Evolutionary conservation across 768 basidiomycete genomes (phyloP).

Genomic region (Ramaria sp.): DNA sequence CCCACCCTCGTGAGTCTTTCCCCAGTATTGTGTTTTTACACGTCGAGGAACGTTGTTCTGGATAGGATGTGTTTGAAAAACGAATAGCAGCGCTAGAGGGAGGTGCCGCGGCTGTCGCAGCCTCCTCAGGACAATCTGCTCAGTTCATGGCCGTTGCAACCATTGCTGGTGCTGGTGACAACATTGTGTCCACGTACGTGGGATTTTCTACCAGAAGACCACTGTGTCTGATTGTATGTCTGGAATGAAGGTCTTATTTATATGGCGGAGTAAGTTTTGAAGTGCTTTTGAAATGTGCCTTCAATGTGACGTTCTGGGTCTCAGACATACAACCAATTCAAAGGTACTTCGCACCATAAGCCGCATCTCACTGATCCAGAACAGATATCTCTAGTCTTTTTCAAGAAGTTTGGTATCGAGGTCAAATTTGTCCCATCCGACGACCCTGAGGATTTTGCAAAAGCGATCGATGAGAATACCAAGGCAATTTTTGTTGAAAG

Average conservation of each 20-base stretch:
- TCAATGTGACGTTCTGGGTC: not conserved
- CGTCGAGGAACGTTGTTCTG: not conserved
- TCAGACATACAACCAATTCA: constrained; percentile 66
- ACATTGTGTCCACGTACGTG: constrained; percentile 62
- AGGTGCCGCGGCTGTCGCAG: constrained; percentile 63
- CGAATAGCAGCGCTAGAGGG: constrained; percentile 76
- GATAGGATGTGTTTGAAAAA: constrained; percentile 67
- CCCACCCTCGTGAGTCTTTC: constrained; percentile 45
- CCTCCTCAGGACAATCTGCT: constrained; percentile 64
- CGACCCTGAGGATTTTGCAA: constrained; percentile 46
- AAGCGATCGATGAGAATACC: constrained; percentile 67
- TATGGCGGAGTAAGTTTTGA: constrained; percentile 55
- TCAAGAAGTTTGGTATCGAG: constrained; percentile 58
- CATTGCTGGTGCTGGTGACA: constrained; percentile 57
- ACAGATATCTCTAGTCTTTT: constrained; percentile 33
- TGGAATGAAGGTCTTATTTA: constrained; percentile 38
- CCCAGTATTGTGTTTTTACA: not conserved
- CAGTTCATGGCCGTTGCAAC: constrained; percentile 63
- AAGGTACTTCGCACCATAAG: constrained; percentile 26
- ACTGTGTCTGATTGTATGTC: not conserved
- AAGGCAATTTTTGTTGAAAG: constrained; percentile 68
- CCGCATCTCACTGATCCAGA: not conserved
- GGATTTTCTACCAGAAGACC: not conserved
- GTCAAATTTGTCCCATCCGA: constrained; percentile 52
- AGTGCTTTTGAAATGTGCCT: not conserved